phyloP scores from a whole-genome alignment of 2,329 filamentous ascomycete genomes.

The Penicillium sp. region DNA sequence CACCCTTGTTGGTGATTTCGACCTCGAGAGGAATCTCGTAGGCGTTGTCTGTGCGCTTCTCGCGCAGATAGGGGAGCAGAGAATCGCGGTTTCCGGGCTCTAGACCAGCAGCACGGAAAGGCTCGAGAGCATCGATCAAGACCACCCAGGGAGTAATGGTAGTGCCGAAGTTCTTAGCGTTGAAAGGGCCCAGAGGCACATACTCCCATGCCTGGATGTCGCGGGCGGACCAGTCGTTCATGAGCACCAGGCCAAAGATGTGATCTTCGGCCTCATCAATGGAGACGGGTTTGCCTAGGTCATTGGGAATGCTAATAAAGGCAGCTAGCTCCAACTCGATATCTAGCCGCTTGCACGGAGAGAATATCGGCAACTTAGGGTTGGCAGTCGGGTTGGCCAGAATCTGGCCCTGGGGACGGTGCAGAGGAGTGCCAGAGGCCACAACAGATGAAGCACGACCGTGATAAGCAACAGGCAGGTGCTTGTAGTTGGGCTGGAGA shows the following conservation, averaged over 20 bases:
- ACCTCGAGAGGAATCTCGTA: slow-evolving; percentile 68
- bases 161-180: slow-evolving; percentile 76
- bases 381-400: slow-evolving; percentile 58
- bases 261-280: slow-evolving; percentile 62
- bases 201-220: slow-evolving; percentile 85
- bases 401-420: slow-evolving; percentile 71
- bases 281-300: slow-evolving; percentile 58
- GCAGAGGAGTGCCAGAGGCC: slow-evolving; percentile 66
- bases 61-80: slow-evolving; percentile 60
- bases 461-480: slow-evolving; percentile 77
- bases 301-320: slow-evolving; percentile 62
- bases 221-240: slow-evolving; percentile 84
- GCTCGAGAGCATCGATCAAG: slow-evolving; percentile 67
- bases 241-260: slow-evolving; percentile 72
- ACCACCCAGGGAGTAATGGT: slow-evolving; percentile 77
- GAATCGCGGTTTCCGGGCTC: slow-evolving; percentile 49
- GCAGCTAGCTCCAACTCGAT: slow-evolving; percentile 76
- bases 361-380: slow-evolving; percentile 59
- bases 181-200: slow-evolving; percentile 74
- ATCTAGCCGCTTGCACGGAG: slow-evolving; percentile 63
- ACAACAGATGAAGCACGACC: slow-evolving; percentile 71
- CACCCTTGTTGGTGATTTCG: slow-evolving; percentile 47
- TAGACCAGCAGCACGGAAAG: slow-evolving; percentile 55
- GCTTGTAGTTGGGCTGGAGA: slow-evolving; percentile 74
- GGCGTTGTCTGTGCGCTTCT: slow-evolving; percentile 52